Evolutionary conservation across 345 rosid species (phyloP), one percentile per base, ranked within the genome.

Genomic region (Gossypium raimondii): DNA sequence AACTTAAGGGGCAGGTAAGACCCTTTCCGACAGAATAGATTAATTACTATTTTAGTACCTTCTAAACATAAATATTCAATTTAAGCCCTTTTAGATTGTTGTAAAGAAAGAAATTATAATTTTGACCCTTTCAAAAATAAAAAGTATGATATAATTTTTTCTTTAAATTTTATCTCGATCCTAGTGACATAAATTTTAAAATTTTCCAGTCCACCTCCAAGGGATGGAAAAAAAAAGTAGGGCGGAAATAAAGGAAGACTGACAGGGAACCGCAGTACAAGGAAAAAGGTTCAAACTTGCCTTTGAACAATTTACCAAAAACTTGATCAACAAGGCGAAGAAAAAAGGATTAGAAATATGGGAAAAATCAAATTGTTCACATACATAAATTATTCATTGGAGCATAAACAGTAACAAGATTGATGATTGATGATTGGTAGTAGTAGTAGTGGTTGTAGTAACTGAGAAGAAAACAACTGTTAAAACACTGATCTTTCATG

Each of bases 301-400:
- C 60, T 77, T 55, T 20, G 16, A 4, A 18, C 38, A 71, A 70
- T 53, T 34, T 72, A 59, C 34, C 68, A 57, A 48, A 67, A 67
- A 77, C 82, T 78, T 81, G 69, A 63, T 58, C 6, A 74, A 69
- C 77, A 80, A 80, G 87, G 80, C 81, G 74, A 77, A 75, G 22
- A 11, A 47, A n/a, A 74, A 77, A 75, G 22, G 8, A 47, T 17
- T 27, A 57, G 34, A 72, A 63, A 34, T 67, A 51, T 34, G 1
- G 65, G 72, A 67, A 55, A 67, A 34, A 34, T 22, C 51, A 6
- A 45, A 66, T 45, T n/a, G 50, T 71, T 55, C 51, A 71, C 34
- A 68, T 12, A 34, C 9, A 53, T 53, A 7, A 55, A 62, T 71
- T 13, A 48, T 60, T 44, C 61, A 58, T 51, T 66, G 18, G 27